These are phyloP conservation scores for Alisma plantagoaquatica DNA, from an alignment of 106 monocot species.

Conservation along the genomic window DNA sequence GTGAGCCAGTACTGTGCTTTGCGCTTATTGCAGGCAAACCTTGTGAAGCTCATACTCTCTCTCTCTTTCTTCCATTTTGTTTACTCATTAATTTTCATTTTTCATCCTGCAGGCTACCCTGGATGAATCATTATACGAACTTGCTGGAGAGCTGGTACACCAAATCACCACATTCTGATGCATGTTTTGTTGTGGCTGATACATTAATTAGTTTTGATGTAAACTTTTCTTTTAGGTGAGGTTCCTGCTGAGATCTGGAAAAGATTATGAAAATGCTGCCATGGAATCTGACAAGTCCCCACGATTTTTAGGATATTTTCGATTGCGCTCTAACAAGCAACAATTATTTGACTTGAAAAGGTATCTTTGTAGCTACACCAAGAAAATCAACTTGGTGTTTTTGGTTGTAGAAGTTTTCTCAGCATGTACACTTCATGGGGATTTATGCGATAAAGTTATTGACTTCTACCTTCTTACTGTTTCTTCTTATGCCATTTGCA, in stretches of 20 bases:
- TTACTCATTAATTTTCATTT: background rate
- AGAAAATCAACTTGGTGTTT: too few relatives aligned
- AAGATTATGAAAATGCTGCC: conserved; percentile 76
- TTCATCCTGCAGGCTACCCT: conserved; percentile 71
- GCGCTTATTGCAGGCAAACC: conserved; percentile 91
- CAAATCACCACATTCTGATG: too few relatives aligned
- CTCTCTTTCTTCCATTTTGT: background rate
- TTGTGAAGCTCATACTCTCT: background rate
- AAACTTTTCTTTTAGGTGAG: conserved; percentile 41
- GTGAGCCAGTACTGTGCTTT: conserved; percentile 99
- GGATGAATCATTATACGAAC: conserved; percentile 94
- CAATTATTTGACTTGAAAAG: conserved; percentile 79
- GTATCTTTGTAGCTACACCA: too few relatives aligned
- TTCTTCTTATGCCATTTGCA: background rate
- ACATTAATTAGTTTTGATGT: too few relatives aligned
- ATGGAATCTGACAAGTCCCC: conserved; percentile 83
- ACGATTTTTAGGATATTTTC: conserved; percentile 83
- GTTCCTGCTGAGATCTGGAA: conserved; percentile 91
- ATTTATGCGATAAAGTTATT: background rate
- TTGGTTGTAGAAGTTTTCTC: too few relatives aligned
- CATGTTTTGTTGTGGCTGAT: too few relatives aligned
- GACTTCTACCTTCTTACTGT: background rate
- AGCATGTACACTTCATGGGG: too few relatives aligned
- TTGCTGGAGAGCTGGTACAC: conserved; percentile 98
- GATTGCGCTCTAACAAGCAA: conserved; percentile 59